Conservation (phyloP, 1,139 yeast species). For the Lodderomyces pseudojiufengensis region DNA sequence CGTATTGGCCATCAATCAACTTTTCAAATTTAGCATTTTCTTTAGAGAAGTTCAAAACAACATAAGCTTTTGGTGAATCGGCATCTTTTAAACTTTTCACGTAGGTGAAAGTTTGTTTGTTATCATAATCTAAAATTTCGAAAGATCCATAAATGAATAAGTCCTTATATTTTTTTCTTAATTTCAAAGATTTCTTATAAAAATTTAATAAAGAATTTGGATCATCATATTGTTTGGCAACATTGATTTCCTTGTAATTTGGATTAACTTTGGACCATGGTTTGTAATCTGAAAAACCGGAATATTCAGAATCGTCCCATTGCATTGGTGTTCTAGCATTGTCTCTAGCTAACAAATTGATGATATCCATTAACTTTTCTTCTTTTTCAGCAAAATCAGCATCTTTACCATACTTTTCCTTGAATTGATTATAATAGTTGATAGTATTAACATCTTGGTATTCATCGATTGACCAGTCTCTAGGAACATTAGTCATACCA, state of each 20-base stretch:
- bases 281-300: constrained; percentile 46
- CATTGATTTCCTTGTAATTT: constrained; percentile 48
- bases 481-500: constrained; percentile 50
- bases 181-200: constrained; percentile 40
- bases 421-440: constrained; percentile 38
- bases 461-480: constrained; percentile 46
- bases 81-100: constrained; percentile 23
- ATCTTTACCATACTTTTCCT: constrained; percentile 27
- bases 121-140: constrained; percentile 37
- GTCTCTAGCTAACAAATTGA: constrained; percentile 46
- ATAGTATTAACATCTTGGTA: constrained; percentile 49
- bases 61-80: constrained; percentile 27
- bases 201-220: constrained; percentile 45
- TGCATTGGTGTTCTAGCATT: constrained; percentile 59
- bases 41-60: constrained; percentile 44
- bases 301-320: constrained; percentile 45
- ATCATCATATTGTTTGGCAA: constrained; percentile 42
- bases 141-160: constrained; percentile 47
- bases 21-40: constrained; percentile 28
- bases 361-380: constrained; percentile 27
- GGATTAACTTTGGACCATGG: constrained; percentile 60
- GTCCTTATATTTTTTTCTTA: constrained; percentile 46
- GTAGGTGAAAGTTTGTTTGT: constrained; percentile 36
- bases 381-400: constrained; percentile 25
- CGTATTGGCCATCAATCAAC: constrained; percentile 26